A percentile compares a stretch with the other conserved stretches of the same genome.
phyloP scores from a whole-genome alignment of 1,284 basidiomycete genomes.

The Somion occarium region DNA sequence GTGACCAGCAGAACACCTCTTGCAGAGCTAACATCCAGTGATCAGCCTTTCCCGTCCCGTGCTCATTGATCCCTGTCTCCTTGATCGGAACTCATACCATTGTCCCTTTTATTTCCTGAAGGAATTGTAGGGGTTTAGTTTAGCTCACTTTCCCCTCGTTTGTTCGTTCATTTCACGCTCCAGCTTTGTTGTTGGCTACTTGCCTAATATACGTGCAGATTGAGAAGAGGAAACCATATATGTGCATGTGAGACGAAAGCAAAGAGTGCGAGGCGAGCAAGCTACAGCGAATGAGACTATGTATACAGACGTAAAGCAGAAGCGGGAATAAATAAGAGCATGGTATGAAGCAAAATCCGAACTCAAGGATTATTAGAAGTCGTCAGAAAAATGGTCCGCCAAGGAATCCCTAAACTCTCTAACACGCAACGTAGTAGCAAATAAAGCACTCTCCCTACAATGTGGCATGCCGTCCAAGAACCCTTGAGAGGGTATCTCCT shows the following conservation, averaged over 20 bases:
- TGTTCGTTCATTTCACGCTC: not conserved
- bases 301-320: not conserved
- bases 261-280: not conserved
- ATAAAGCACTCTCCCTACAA: constrained; percentile 29
- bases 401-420: constrained; percentile 29
- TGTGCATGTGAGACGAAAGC: not conserved
- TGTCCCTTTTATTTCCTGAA: not conserved
- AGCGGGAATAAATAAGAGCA: not conserved
- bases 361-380: constrained; percentile 21
- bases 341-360: not conserved
- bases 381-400: constrained; percentile 30
- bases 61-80: not conserved
- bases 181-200: not conserved
- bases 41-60: not conserved
- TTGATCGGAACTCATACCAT: not conserved
- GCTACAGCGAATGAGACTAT: too few relatives aligned
- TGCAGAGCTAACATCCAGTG: constrained; percentile 14
- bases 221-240: not conserved
- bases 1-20: constrained; percentile 22
- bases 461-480: constrained; percentile 35
- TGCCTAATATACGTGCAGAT: not conserved
- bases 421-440: constrained; percentile 24
- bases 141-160: not conserved
- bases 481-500: constrained; percentile 34
- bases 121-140: constrained; percentile 1